Conservation (phyloP, 23 red algal species). For the Gracilaria domingensis region DNA sequence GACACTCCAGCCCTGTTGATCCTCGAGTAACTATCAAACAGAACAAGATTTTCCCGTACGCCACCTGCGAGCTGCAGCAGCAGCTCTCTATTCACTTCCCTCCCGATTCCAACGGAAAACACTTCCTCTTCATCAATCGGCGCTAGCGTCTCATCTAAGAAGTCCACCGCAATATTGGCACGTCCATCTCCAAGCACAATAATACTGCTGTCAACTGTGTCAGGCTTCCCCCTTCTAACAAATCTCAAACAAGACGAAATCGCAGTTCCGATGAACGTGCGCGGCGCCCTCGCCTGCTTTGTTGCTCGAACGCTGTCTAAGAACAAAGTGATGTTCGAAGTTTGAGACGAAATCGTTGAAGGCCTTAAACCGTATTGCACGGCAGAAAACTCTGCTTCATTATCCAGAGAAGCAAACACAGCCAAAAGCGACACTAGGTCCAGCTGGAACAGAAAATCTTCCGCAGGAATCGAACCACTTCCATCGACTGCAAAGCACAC, state of each 20-base stretch:
- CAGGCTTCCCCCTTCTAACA: not conserved
- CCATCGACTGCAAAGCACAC: conserved; percentile 25
- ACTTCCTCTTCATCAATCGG: not conserved
- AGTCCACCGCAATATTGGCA: not conserved
- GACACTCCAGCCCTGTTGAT: not conserved
- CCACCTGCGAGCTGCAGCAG: not conserved
- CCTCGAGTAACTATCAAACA: not conserved
- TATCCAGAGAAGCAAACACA: not conserved
- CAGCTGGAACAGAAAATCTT: not conserved
- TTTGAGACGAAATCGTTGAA: not conserved
- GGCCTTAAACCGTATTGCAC: not conserved
- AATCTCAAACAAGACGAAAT: not conserved
- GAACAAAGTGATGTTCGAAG: not conserved
- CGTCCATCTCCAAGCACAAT: conserved; percentile 24
- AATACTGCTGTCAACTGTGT: not conserved
- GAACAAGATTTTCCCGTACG: not conserved
- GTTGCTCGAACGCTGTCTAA: not conserved
- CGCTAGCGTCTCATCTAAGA: not conserved
- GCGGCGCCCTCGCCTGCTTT: not conserved
- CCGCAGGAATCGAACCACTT: not conserved
- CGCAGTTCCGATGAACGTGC: not conserved
- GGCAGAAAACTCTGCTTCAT: not conserved
- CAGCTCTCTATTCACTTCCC: not conserved
- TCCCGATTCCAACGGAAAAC: not conserved
- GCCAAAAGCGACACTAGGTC: not conserved